Evolutionary conservation across 306 rosid species (phyloP), one percentile per base, ranked within the genome.

Genomic region (Cucurbita pepo): DNA sequence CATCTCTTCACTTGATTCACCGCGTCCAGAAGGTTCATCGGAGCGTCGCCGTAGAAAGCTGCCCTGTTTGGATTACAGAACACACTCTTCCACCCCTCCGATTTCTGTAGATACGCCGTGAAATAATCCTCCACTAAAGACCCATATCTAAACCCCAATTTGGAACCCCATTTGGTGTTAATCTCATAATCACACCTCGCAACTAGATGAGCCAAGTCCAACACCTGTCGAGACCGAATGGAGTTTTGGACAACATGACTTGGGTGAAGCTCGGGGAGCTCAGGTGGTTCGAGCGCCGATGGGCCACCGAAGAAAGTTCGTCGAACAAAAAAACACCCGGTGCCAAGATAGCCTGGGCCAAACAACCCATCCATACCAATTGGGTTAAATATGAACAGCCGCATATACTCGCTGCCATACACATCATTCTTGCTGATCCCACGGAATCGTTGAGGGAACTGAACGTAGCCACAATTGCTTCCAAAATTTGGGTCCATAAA

Each of bases 91-190:
- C 86, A 85, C 13, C 86, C 89, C 60, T 85, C 75, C 5, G 80
- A 73, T 6, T 78, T 67, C 21, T 69, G n/a, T 7, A 14, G 30
- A 47, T 41, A 82, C 0, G 81, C 78, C 5, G 85, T 80, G 72
- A 5, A 53, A 55, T 14, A 78, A 44, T 80, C 86, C 58, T 85
- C 89, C 22, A 74, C 77, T 4, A 82, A n/a, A 1, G 85, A 72
- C 10, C 86, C 89, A 73, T 85, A 80, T 70, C 79, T 78, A 4
- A 85, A 71, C 1, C 88, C 88, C 54, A 80, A 16, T 82, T 85
- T 54, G 5, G 1, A 61, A 5, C 86, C 88, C 88, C 88, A 82
- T 50, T 72, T 37, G 18, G 82, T 73, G 6, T 14, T 43, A 7
- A 70, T 73, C 77, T 82, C 86, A 12, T 77, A 80, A 21, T 75